Evolutionary conservation across 2,329 filamentous ascomycete genomes (phyloP), one percentile per base, ranked within the genome.

Genomic region (Acarospora socialis): DNA sequence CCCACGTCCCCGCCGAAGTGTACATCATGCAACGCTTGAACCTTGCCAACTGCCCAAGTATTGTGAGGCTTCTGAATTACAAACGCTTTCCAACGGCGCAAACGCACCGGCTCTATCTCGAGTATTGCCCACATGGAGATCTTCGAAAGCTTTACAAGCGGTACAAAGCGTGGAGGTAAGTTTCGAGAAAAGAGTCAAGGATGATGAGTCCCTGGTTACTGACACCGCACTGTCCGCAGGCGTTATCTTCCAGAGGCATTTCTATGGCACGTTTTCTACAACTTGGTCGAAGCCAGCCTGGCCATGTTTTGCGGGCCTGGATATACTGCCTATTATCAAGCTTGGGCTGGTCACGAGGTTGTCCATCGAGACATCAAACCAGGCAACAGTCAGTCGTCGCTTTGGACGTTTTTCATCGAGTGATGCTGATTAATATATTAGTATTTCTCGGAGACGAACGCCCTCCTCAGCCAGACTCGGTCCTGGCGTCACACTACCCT

Each of bases 301-400:
- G 30, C 34, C 2, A 30, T 39, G 30, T 13, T 16, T 10, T 16
- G 25, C 13, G 27, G 34, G 3, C 36, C 36, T 9, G 8, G 14
- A 12, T 15, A 19, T 3, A 17, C 9, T 16, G 7, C 4, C 6
- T 13, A 12, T 25, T n/a, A 15, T 6, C 5, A 25, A 15, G 18
- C 15, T 2, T 12, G 12, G 17, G 15, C 16, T n/a, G 16, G 14
- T 15, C 15, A 18, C 3, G 24, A 30, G 16, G 31, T 33, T 10
- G 34, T 36, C 6, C 37, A 39, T 15, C 25, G 30, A 17, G 34
- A 39, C 24, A 30, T 39, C 13, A 39, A 36, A 21, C 37, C 37
- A 14, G 17, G 19, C 12, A 39, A 39, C 16, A 21, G 37, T 36
- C 4, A 20, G 36, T 36, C 4, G 4, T 33, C 24, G 15, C 12